Base-by-base conservation (phyloP, 805 yeast genomes). In the Cyberlindnera japonica region DNA sequence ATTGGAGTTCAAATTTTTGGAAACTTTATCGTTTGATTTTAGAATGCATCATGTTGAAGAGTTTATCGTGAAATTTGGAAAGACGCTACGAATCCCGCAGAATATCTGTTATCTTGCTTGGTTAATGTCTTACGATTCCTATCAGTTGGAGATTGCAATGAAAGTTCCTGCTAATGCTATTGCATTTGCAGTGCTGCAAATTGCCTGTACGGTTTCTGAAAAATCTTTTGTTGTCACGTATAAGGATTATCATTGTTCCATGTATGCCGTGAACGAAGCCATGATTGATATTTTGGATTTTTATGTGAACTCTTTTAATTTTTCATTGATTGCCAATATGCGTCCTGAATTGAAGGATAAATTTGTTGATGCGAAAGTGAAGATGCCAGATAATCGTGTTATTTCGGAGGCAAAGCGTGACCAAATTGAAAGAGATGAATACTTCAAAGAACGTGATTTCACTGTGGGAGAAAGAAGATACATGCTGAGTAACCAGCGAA, bases 11-110 rank as follows among this genome's bases (percentile, higher is more conserved):
- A 80, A 77, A 54, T 67, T 89, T 36, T 65, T 90, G 49, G 95
- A 89, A 54, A 71, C 85, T 1, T 74, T 83, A 49, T 77, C 83
- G 17, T 90, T 89, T 56, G 96, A 89, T 59, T 86, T 87, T 54
- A 71, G 95, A 49, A 71, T 75, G 31, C 77, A 78, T 37, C 77
- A 76, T 36, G 71, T 78, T 20, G 95, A 87, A 57, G 79, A 76
- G 49, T 72, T 78, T 47, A 68, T 84, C 9, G 71, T 86, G 15
- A 81, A 82, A 50, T 70, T 75, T 47, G 71, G 75, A 32, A 84
- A 76, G 55, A 70, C 65, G 39, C 64, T 72, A 35, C 58, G 62
- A 2, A 45, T 79, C 12, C 65, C 70, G 17, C 68, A 72, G 49
- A 69, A 73, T 13, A 57, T 72, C 10, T 72, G 81, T 5, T 65